phyloP scores from a whole-genome alignment of 2,329 filamentous ascomycete genomes.

The Penicillium rolfsii region DNA sequence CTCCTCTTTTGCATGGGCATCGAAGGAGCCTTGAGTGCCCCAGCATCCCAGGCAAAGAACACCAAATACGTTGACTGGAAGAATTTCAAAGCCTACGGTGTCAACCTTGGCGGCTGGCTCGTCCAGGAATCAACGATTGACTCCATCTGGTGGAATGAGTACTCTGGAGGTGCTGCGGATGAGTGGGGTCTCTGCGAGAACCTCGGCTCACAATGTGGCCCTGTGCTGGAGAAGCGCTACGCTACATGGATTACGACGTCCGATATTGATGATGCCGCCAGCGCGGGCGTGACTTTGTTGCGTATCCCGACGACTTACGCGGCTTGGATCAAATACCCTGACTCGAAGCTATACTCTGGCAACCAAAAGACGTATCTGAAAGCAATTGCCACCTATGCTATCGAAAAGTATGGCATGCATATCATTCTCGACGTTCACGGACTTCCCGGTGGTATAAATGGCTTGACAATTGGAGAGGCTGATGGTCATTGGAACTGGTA shows the following conservation, averaged over 20 bases:
- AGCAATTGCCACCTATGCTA: conserved; percentile 22
- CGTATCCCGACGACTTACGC: conserved; percentile 21
- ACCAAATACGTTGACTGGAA: conserved; percentile 22
- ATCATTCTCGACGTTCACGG: conserved; percentile 30
- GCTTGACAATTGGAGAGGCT: conserved; percentile 26
- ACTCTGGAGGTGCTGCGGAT: conserved; percentile 23
- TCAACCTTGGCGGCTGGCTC: conserved; percentile 28
- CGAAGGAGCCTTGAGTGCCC: not conserved
- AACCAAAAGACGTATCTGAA: conserved; percentile 18
- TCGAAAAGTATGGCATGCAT: conserved; percentile 27
- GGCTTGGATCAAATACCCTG: conserved; percentile 25
- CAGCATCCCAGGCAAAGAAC: not conserved
- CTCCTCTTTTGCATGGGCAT: not conserved
- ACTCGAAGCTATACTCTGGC: conserved; percentile 28
- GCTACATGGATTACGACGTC: conserved; percentile 6
- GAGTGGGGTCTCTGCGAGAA: conserved; percentile 23
- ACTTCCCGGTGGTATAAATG: conserved; percentile 29
- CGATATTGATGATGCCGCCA: conserved; percentile 1
- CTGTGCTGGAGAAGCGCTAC: conserved; percentile 5
- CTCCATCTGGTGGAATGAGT: conserved; percentile 18
- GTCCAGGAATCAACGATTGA: conserved; percentile 27
- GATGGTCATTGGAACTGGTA: conserved; percentile 27
- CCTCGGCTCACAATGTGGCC: conserved; percentile 4
- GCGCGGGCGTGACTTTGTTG: conserved; percentile 18
- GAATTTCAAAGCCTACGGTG: conserved; percentile 20